These are phyloP conservation scores for Cubamyces sp. DNA, from an alignment of 768 basidiomycete genomes.

Conservation along the genomic window DNA sequence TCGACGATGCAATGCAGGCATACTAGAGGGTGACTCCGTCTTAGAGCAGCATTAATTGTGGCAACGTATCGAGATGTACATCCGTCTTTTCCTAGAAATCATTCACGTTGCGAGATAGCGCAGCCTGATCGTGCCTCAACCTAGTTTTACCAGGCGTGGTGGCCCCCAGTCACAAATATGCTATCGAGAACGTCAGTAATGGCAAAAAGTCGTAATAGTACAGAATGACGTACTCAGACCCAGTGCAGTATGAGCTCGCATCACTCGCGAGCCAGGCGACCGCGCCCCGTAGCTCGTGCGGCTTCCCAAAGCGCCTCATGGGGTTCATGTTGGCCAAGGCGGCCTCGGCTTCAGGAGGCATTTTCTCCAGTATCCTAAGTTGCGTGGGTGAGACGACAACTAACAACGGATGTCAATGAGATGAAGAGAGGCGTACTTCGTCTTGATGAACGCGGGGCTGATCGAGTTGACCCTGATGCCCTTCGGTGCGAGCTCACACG, in stretches of 20 bases:
- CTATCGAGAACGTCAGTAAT: too few species aligned
- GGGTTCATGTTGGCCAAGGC: slow-evolving; percentile 61
- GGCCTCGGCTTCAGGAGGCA: not conserved
- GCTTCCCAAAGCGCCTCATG: slow-evolving; percentile 63
- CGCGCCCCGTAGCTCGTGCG: slow-evolving; percentile 74
- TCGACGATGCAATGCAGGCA: too few species aligned
- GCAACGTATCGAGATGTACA: too few species aligned
- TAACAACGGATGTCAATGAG: not conserved
- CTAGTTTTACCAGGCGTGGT: too few species aligned
- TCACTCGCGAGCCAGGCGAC: slow-evolving; percentile 52
- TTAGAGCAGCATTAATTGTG: too few species aligned
- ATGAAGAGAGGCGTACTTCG: slow-evolving; percentile 44
- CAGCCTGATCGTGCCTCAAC: too few species aligned
- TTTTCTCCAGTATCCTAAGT: not conserved
- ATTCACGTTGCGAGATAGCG: too few species aligned
- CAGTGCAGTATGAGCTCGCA: slow-evolving; percentile 71
- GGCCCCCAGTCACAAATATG: too few species aligned
- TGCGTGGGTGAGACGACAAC: not conserved
- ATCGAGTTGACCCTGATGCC: slow-evolving; percentile 74
- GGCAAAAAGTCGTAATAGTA: too few species aligned
- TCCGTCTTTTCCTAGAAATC: too few species aligned
- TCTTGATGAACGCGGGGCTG: slow-evolving; percentile 77
- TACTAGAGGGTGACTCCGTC: too few species aligned
- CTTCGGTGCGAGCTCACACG: slow-evolving; percentile 69
- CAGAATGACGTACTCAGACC: slow-evolving; percentile 56